Evolutionary conservation across 2,329 filamentous ascomycete genomes (phyloP), one percentile per base, ranked within the genome.

Genomic region (Trichoderma semiorbis): DNA sequence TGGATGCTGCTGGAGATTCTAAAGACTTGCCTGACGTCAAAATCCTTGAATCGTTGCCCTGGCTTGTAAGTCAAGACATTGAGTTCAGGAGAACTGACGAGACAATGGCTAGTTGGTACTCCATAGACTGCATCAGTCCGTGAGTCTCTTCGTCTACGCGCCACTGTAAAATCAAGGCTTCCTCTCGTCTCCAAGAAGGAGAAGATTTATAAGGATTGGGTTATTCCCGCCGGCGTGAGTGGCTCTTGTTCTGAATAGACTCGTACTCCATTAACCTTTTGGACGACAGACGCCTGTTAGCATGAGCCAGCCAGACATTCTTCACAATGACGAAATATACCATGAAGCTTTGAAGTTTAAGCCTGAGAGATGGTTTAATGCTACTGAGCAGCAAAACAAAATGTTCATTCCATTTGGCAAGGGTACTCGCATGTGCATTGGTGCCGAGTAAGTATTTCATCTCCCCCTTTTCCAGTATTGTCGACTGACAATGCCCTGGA

Each of bases 231-330:
- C 6, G 39, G 43, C 8, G 64, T 67, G 43, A 67, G 64, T 50
- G 21, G 26, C 5, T n/a, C 16, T 50, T 26, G 50, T 28, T 28
- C 0, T 14, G 3, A 8, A 7, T 24, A 18, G 14, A 16, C 1
- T 18, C 21, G 7, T 57, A 16, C 24, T 28, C 26, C 21, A 10
- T 28, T 57, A 57, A 50, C 30, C 28, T n/a, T 18, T 26, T 14
- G 8, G 28, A 36, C 4, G 50, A 21, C 16, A 68, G 50, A 68
- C 50, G 0, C 64, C 64, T 21, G 34, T 68, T 14, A 68, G 64
- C 30, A 68, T 68, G 64, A 68, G 47, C 18, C 64, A 68, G 3
- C 47, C 64, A n/a, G 64, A 68, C 24, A 68, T 68, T 34, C 64
- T 68, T 26, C 64, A 55, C 10, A 53, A 68, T 39, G 28, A 55